Evolutionary conservation across 1,284 basidiomycete genomes (phyloP).

Genomic region (Trametes versicolor): DNA sequence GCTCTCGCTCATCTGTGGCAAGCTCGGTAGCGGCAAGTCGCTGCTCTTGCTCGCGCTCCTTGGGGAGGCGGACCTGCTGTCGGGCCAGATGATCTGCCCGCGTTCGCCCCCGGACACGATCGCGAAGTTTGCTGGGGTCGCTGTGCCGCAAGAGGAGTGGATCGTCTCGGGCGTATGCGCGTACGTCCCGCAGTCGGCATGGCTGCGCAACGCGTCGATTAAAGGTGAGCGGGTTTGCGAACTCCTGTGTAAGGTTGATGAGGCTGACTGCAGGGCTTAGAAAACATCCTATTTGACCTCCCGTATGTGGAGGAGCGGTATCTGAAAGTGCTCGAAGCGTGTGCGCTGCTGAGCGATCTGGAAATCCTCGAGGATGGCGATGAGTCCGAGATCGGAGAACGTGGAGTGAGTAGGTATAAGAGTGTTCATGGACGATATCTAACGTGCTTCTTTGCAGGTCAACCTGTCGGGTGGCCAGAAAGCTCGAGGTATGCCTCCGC

Average conservation of each 20-base stretch:
- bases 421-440: background rate
- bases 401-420: constrained; percentile 52
- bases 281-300: constrained; percentile 93
- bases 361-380: constrained; percentile 95
- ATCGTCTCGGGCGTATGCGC: constrained; percentile 81
- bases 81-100: constrained; percentile 84
- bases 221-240: constrained; percentile 59
- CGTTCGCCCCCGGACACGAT: constrained; percentile 86
- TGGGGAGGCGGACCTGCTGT: constrained; percentile 91
- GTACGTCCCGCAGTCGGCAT: constrained; percentile 92
- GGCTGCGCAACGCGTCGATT: constrained; percentile 94
- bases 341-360: constrained; percentile 82
- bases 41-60: constrained; percentile 85
- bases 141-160: constrained; percentile 71
- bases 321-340: constrained; percentile 75
- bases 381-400: constrained; percentile 91
- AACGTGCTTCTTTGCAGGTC: background rate
- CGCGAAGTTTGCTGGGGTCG: constrained; percentile 59
- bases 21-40: constrained; percentile 86
- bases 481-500: constrained; percentile 70
- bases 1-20: constrained; percentile 86
- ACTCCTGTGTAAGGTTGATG: background rate
- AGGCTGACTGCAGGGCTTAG: constrained; percentile 46
- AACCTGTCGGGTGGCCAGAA: constrained; percentile 97
- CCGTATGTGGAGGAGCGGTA: constrained; percentile 86